phyloP scores from a whole-genome alignment of 78 protist species.

The Pelomyxa schiedti region DNA sequence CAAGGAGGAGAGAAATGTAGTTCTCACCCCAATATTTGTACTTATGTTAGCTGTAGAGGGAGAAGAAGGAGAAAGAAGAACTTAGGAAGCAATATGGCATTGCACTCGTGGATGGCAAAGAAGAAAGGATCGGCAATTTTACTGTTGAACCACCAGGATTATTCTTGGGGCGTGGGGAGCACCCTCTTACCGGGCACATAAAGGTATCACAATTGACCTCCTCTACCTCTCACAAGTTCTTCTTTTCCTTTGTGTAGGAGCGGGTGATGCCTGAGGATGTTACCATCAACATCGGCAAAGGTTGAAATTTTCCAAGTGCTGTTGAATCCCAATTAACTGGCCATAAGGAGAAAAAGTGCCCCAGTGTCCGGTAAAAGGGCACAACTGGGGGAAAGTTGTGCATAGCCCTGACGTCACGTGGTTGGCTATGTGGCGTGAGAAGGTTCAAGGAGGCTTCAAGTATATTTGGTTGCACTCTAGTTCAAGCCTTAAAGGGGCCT shows the following conservation, averaged over 20 bases:
- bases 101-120: constrained; percentile 85
- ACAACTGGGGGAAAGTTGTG: constrained; percentile 62
- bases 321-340: no score
- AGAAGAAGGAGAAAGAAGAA: constrained; percentile 42
- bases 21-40: constrained; percentile 16
- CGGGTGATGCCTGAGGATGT: constrained; percentile 92
- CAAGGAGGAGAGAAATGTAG: background rate
- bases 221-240: no score
- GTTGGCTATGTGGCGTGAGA: constrained; percentile 94
- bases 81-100: constrained; percentile 48
- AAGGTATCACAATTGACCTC: constrained; percentile 33
- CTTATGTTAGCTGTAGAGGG: no score
- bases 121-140: constrained; percentile 85
- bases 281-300: constrained; percentile 83
- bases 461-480: constrained; percentile 75
- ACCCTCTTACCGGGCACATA: constrained; percentile 89
- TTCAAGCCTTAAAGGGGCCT: constrained; percentile 63
- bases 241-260: background rate
- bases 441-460: constrained; percentile 51
- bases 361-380: constrained; percentile 72
- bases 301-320: no score
- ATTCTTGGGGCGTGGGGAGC: constrained; percentile 98
- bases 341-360: constrained; percentile 71
- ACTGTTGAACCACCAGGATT: constrained; percentile 97
- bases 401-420: constrained; percentile 78